Conservation (phyloP, 306 rosid species). For the Corylus avellana region DNA sequence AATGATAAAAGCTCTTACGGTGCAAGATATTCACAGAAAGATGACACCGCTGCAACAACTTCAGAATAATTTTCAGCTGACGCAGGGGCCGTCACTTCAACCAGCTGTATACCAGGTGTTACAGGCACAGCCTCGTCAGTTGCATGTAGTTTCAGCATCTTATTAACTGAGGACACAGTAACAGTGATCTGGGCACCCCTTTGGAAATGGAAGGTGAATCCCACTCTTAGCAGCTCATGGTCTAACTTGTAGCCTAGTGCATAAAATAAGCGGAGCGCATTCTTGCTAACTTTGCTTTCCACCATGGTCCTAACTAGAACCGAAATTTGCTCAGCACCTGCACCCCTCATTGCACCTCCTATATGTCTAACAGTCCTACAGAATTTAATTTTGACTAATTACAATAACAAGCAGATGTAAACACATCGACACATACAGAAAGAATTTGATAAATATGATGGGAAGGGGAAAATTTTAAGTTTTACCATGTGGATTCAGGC, state of each 20-base stretch:
- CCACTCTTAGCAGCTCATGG: slow-evolving; percentile 82
- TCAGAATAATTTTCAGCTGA: slow-evolving; percentile 73
- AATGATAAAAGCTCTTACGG: slow-evolving; percentile 61
- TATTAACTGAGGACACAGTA: slow-evolving; percentile 78
- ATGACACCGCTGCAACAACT: slow-evolving; percentile 69
- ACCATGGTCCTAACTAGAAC: slow-evolving; percentile 85
- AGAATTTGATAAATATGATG: not conserved
- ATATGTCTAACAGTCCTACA: slow-evolving; percentile 80
- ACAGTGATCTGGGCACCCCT: slow-evolving; percentile 77
- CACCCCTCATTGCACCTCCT: slow-evolving; percentile 96
- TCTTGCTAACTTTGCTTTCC: slow-evolving; percentile 89
- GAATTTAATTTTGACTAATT: not conserved
- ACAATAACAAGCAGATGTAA: not conserved
- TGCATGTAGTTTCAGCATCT: slow-evolving; percentile 86
- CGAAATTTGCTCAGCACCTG: slow-evolving; percentile 94
- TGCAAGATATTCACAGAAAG: slow-evolving; percentile 95
- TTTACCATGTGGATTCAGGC: slow-evolving; percentile 80
- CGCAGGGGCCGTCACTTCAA: slow-evolving; percentile 97
- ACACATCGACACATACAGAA: not conserved
- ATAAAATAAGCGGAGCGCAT: slow-evolving; percentile 78
- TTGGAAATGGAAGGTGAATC: slow-evolving; percentile 71
- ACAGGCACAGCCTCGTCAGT: slow-evolving; percentile 89
- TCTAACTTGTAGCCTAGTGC: slow-evolving; percentile 91
- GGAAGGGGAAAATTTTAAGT: slow-evolving; percentile 4
- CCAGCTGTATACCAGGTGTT: slow-evolving; percentile 90